A percentile compares a stretch with the other conserved stretches of the same genome.
Conservation (phyloP, 306 rosid genomes). For the Lupinus albus region DNA sequence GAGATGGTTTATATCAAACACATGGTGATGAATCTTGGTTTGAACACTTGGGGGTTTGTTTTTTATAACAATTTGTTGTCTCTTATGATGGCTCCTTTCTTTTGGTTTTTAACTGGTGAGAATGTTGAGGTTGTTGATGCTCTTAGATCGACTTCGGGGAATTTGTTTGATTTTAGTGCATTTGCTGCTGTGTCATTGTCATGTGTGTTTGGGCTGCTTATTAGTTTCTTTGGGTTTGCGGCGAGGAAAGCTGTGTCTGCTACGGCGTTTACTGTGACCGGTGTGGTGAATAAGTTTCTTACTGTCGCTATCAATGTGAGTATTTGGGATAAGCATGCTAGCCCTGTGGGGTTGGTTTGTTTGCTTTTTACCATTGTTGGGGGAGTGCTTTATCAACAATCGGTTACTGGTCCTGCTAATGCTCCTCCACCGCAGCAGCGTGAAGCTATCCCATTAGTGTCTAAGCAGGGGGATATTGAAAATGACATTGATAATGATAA, state of each 20-base stretch:
- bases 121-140: slow-evolving; percentile 69
- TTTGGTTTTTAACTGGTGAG: slow-evolving; percentile 87
- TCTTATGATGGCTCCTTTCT: slow-evolving; percentile 76
- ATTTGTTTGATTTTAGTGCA: slow-evolving; percentile 59
- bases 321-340: slow-evolving; percentile 99
- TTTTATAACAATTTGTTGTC: slow-evolving; percentile 80
- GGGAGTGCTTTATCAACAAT: slow-evolving; percentile 92
- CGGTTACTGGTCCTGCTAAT: slow-evolving; percentile 67
- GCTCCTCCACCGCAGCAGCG: no score
- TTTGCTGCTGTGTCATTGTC: slow-evolving; percentile 70
- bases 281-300: slow-evolving; percentile 93
- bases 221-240: slow-evolving; percentile 96
- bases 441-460: slow-evolving; percentile 41
- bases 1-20: slow-evolving; percentile 98
- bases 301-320: slow-evolving; percentile 84
- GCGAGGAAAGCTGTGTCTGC: slow-evolving; percentile 91
- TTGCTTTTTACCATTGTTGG: slow-evolving; percentile 80
- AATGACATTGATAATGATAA: slow-evolving; percentile 20
- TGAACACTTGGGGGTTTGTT: slow-evolving; percentile 95
- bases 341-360: slow-evolving; percentile 81
- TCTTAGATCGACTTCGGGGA: slow-evolving; percentile 51
- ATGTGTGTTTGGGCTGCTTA: slow-evolving; percentile 83
- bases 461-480: slow-evolving; percentile 54
- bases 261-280: slow-evolving; percentile 94
- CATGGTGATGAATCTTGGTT: slow-evolving; percentile 88